Percentiles rank a stretch among this genome's conserved stretches.
These are phyloP conservation scores for Lavandula angustifolia DNA, from an alignment of 257 asterid species.

Conservation along the genomic window DNA sequence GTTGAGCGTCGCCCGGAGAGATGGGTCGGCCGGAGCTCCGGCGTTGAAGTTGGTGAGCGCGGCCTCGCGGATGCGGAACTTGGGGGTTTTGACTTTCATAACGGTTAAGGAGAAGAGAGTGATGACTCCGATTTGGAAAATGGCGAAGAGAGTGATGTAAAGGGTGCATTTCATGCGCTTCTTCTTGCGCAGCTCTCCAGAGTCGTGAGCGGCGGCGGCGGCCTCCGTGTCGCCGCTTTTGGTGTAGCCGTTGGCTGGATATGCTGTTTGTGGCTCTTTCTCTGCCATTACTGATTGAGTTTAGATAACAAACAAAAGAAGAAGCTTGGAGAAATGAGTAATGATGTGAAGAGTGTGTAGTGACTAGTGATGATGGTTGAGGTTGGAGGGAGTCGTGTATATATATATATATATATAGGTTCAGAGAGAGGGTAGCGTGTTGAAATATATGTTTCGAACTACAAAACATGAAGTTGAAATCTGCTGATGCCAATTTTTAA, in stretches of 20 bases:
- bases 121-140: conserved; percentile 40
- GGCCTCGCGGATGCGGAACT: conserved; percentile 37
- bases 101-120: conserved; percentile 37
- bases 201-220: neutral
- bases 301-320: too few species aligned
- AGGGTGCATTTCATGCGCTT: conserved; percentile 41
- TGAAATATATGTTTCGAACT: too few species aligned
- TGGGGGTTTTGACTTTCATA: conserved; percentile 46
- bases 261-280: conserved; percentile 12
- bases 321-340: too few species aligned
- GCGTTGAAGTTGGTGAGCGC: conserved; percentile 16
- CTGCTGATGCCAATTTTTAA: too few species aligned
- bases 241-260: conserved; percentile 13
- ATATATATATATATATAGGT: too few species aligned
- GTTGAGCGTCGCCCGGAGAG: conserved; percentile 30
- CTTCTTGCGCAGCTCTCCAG: conserved; percentile 7
- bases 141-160: conserved; percentile 34
- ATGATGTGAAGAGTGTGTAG: too few species aligned
- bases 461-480: too few species aligned
- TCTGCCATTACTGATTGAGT: conserved; percentile 1
- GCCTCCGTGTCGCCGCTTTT: conserved; percentile 27
- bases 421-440: too few species aligned
- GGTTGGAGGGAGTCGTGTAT: too few species aligned
- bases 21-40: conserved; percentile 9
- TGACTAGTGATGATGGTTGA: too few species aligned